Base-by-base conservation (phyloP, 345 rosid genomes). In the Brassica carinata region DNA sequence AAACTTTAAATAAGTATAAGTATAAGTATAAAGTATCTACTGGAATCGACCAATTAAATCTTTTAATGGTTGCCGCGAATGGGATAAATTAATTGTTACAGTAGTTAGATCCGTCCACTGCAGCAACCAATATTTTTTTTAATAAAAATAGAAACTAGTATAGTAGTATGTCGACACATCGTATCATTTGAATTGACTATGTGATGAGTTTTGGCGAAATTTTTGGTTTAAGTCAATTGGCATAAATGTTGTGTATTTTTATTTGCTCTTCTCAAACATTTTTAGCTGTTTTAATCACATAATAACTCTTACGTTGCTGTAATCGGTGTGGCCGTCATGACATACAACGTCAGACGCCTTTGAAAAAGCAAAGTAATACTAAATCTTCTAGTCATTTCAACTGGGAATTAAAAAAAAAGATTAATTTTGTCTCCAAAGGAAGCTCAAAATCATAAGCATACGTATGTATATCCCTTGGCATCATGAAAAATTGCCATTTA, bases 401-500 rank as follows among this genome's bases (percentile, higher is more conserved):
- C 65, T 61, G 7, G 1, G 4, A 23, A 33, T 19, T 4, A 5
- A 9, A 62, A 5, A 31, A 4, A 27, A 8, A 33, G 2, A n/a
- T 3, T 3, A 6, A 43, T 0, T 19, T 30, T 48, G 14, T 48
- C 2, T 48, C 55, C 61, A 78, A 17, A 27, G 61, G 38, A 53
- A 65, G 8, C 13, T 55, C 59, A 78, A 48, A 48, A 48, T 48
- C 55, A 48, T 48, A 64, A 38, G 29, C 45, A 59, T 72, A 30
- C 45, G 61, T 40, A 65, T 57, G 55, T 48, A 48, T 73, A 26
- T 13, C 69, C 55, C 57, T 59, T 27, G 69, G 73, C 68, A 79
- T 79, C 69, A 80, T 74, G 83, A 48, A 80, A 48, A 80, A 23
- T 61, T 69, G 75, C 75, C 71, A 45, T 74, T 34, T 69, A 51